Conservation (phyloP, 495 filamentous ascomycete species). For the Neurospora africana region DNA sequence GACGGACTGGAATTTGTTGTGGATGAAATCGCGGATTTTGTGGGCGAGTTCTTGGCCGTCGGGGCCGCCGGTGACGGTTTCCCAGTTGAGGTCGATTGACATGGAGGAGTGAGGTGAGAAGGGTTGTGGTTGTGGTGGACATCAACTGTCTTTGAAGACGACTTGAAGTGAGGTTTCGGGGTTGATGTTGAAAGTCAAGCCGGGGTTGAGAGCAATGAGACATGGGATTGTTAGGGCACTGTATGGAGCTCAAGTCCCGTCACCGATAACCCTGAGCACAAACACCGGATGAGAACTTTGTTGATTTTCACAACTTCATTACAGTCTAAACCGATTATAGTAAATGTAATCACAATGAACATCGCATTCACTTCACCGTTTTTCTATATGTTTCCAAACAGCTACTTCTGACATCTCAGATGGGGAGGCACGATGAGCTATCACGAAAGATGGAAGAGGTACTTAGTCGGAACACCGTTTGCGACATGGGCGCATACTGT, state of each 20-base stretch:
- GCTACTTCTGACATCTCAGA: no score
- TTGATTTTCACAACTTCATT: no score
- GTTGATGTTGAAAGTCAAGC: not conserved
- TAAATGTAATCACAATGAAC: no score
- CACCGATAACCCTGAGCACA: not conserved
- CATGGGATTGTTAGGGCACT: not conserved
- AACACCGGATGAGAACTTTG: not conserved
- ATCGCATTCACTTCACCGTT: no score
- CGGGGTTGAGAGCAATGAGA: not conserved
- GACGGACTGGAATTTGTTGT: conserved; percentile 87
- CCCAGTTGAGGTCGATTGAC: conserved; percentile 97
- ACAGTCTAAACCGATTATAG: no score
- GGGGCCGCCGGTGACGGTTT: conserved; percentile 76
- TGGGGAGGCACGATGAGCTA: no score
- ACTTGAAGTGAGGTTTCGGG: not conserved
- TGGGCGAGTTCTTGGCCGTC: conserved; percentile 77
- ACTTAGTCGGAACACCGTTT: not conserved
- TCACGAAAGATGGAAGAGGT: not conserved
- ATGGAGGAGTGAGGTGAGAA: conserved; percentile 34
- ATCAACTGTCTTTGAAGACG: not conserved
- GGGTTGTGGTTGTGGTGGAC: not conserved
- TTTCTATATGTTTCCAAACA: no score
- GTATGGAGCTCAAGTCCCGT: not conserved
- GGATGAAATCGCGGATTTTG: conserved; percentile 82
- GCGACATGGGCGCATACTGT: not conserved